A percentile compares a stretch with the other conserved stretches of the same genome.
Evolutionary conservation across 805 yeast species (phyloP).

Genomic region (Metschnikowia henanensis): DNA sequence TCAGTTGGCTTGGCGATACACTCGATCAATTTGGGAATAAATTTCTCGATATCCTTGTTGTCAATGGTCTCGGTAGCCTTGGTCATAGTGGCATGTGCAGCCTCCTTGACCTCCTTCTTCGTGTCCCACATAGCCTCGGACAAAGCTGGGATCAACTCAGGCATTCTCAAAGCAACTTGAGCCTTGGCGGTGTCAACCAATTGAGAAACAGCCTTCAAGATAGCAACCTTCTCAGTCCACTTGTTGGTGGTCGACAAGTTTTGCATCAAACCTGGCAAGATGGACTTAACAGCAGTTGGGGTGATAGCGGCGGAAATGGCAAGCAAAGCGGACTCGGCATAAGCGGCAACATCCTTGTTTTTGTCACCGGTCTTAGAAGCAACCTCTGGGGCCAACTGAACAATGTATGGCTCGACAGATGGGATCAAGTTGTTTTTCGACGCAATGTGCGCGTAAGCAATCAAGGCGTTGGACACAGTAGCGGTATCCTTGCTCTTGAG

Average conservation of each 20-base stretch:
- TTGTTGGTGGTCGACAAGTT: slow-evolving; percentile 74
- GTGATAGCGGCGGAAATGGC: slow-evolving; percentile 82
- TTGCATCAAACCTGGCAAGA: slow-evolving; percentile 77
- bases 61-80: slow-evolving; percentile 97
- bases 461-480: slow-evolving; percentile 74
- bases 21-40: slow-evolving; percentile 95
- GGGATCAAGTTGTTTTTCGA: slow-evolving; percentile 76
- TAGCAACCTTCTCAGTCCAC: slow-evolving; percentile 98
- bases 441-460: slow-evolving; percentile 84
- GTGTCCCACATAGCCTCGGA: slow-evolving; percentile 99
- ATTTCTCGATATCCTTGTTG: slow-evolving; percentile 99
- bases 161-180: slow-evolving; percentile 98
- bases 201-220: slow-evolving; percentile 79
- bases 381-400: slow-evolving; percentile 69
- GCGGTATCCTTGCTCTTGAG: slow-evolving; percentile 69
- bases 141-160: slow-evolving; percentile 96
- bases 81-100: slow-evolving; percentile 94
- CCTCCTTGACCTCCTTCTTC: slow-evolving; percentile 95
- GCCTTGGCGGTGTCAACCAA: slow-evolving; percentile 93
- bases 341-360: slow-evolving; percentile 68
- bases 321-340: slow-evolving; percentile 73
- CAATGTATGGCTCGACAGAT: slow-evolving; percentile 94
- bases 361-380: slow-evolving; percentile 89
- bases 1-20: slow-evolving; percentile 96
- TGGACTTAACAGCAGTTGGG: slow-evolving; percentile 89